phyloP scores from a whole-genome alignment of 257 asterid genomes.

The Primulina tabacum region DNA sequence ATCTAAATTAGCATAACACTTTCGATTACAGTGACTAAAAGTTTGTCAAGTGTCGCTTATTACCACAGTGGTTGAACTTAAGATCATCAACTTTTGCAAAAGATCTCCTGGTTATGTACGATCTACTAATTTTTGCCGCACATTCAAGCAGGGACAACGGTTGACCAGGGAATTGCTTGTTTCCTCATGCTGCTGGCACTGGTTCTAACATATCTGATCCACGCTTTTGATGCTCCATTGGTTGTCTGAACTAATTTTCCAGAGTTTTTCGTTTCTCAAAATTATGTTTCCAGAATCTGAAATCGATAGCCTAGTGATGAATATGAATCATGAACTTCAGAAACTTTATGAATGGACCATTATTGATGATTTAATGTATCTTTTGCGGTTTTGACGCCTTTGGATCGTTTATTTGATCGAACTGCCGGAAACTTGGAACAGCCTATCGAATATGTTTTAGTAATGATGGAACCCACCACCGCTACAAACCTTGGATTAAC shows the following conservation, averaged over 20 bases:
- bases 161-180: conserved; percentile 74
- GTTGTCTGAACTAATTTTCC: conserved; percentile 25
- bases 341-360: conserved; percentile 4
- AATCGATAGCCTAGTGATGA: conserved; percentile 18
- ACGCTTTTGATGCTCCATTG: conserved; percentile 51
- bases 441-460: no score
- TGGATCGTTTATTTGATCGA: no score
- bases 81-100: neutral
- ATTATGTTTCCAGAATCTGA: conserved; percentile 13
- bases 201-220: conserved; percentile 74
- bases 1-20: neutral
- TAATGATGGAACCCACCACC: no score
- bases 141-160: conserved; percentile 51
- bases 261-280: neutral
- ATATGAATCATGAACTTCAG: neutral
- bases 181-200: conserved; percentile 66
- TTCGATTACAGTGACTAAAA: no score
- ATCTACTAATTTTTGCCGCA: neutral
- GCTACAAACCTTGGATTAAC: no score
- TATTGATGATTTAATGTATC: neutral
- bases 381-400: no score
- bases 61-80: neutral
- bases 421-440: no score
- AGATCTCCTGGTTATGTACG: neutral
- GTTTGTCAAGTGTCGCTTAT: neutral